phyloP scores from a whole-genome alignment of 1,284 basidiomycete genomes.

The Rhodotorula glutinis region DNA sequence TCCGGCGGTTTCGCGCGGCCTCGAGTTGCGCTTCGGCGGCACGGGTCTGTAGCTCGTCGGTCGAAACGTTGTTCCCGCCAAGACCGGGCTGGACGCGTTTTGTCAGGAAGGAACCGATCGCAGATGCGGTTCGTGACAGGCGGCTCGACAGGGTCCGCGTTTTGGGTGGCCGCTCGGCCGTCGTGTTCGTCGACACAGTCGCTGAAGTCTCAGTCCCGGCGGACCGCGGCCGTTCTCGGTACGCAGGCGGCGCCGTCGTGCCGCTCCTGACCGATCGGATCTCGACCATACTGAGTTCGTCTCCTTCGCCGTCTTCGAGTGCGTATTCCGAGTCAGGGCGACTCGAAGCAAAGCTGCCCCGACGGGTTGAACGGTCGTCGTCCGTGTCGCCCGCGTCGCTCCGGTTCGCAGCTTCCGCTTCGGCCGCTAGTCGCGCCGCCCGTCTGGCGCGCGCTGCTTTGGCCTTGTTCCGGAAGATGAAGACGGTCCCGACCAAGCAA shows the following conservation, averaged over 20 bases:
- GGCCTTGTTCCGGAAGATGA: no score
- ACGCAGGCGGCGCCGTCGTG: neutral
- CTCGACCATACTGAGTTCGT: neutral
- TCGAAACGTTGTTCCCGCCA: neutral
- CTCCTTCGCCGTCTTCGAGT: neutral
- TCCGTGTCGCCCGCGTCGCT: no score
- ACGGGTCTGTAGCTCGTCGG: neutral
- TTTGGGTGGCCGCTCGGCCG: neutral
- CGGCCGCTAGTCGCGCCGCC: no score
- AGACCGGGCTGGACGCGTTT: neutral
- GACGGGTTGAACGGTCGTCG: no score
- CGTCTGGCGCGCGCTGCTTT: no score
- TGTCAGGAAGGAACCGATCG: neutral
- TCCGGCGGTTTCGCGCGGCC: neutral
- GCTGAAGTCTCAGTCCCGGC: neutral
- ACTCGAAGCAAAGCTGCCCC: no score
- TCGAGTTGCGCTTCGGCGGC: neutral
- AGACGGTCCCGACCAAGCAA: no score
- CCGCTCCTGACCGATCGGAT: neutral
- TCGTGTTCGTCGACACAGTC: neutral
- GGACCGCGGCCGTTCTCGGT: neutral
- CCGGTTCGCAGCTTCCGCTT: no score
- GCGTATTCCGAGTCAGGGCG: neutral
- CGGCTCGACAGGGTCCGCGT: neutral
- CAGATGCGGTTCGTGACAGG: neutral